Conservation (phyloP, 371 early-diverging fungal species). For the Haplosporangium sp. region DNA sequence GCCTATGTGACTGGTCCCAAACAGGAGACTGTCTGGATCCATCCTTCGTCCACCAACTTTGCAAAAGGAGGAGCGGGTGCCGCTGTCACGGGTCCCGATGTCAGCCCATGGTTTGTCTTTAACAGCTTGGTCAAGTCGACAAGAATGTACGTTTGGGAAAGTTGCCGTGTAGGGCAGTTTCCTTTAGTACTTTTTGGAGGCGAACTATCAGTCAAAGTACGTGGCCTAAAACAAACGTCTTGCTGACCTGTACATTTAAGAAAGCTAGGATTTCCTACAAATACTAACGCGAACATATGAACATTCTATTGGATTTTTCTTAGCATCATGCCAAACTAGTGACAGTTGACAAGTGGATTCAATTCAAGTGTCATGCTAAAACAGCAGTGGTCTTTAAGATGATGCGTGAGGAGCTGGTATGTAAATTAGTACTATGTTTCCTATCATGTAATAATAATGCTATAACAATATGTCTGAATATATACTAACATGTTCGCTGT, state of each 20-base stretch:
- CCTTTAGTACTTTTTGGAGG: conserved; percentile 68
- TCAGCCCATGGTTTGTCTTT: conserved; percentile 62
- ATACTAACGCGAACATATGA: background rate
- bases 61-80: conserved; percentile 55
- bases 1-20: conserved; percentile 54
- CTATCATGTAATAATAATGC: too few relatives aligned
- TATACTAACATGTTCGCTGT: too few relatives aligned
- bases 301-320: background rate
- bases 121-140: conserved; percentile 68
- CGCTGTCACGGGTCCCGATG: conserved; percentile 12
- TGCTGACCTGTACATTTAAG: background rate
- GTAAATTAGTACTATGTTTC: background rate
- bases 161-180: conserved; percentile 61
- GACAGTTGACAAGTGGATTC: conserved; percentile 72
- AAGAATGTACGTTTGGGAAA: conserved; percentile 69
- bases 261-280: background rate
- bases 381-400: conserved; percentile 71
- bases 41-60: conserved; percentile 70
- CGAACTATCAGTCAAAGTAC: conserved; percentile 67
- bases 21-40: conserved; percentile 60
- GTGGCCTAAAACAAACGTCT: background rate
- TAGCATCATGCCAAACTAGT: conserved; percentile 69
- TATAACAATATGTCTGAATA: too few relatives aligned
- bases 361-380: conserved; percentile 71
- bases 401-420: conserved; percentile 66